A percentile compares a stretch with the other conserved stretches of the same genome.
Evolutionary conservation across 345 rosid genomes (phyloP).

Genomic region (Brassica rapa): DNA sequence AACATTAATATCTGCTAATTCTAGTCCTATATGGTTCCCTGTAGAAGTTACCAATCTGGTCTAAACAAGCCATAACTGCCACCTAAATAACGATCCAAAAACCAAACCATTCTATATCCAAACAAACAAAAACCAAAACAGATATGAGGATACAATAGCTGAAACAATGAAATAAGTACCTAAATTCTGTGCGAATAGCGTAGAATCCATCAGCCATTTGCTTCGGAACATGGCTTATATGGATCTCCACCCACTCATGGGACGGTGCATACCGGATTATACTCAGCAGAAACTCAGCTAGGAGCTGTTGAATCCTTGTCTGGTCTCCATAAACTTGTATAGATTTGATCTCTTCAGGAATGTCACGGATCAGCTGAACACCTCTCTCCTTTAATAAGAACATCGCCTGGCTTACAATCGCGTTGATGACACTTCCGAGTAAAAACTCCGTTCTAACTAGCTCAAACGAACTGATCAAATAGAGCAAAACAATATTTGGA

Average conservation of each 20-base stretch:
- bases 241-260: conserved; percentile 94
- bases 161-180: conserved; percentile 46
- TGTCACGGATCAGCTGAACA: conserved; percentile 88
- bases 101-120: conserved; percentile 3
- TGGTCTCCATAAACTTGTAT: conserved; percentile 89
- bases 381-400: conserved; percentile 70
- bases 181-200: conserved; percentile 66
- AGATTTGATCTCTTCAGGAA: conserved; percentile 86
- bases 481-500: background rate
- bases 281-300: conserved; percentile 87
- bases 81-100: background rate
- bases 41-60: background rate
- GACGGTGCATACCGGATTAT: conserved; percentile 80
- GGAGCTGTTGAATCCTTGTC: conserved; percentile 81
- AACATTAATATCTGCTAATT: background rate
- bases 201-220: conserved; percentile 54
- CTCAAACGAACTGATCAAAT: conserved; percentile 64
- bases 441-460: conserved; percentile 75
- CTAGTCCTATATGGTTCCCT: background rate
- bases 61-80: conserved; percentile 1
- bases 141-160: background rate
- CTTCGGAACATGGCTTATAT: conserved; percentile 62
- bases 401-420: conserved; percentile 97
- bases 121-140: background rate
- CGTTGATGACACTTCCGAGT: conserved; percentile 83